phyloP scores from a whole-genome alignment of 441 rosid genomes.

The Jatropha multifida region DNA sequence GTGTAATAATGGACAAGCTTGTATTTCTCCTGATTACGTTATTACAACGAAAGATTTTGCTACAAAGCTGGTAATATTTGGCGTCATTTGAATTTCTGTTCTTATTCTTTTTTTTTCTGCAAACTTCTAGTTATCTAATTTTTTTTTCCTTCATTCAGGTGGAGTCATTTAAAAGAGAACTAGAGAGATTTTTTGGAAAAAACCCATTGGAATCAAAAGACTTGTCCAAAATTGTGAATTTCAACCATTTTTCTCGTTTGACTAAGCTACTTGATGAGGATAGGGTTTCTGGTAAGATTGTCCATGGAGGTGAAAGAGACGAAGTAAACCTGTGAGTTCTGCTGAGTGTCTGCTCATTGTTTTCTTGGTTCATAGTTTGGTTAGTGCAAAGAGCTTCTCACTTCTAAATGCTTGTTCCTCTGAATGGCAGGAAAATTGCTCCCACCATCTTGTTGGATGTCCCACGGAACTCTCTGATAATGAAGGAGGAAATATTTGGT shows the following conservation, averaged over 20 bases:
- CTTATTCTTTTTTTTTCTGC: not conserved
- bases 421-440: slow-evolving; percentile 56
- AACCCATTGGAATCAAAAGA: slow-evolving; percentile 79
- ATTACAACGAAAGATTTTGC: slow-evolving; percentile 61
- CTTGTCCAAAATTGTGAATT: slow-evolving; percentile 79
- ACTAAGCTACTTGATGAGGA: slow-evolving; percentile 79
- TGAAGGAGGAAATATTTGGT: slow-evolving; percentile 83
- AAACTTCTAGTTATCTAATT: slow-evolving; percentile 1
- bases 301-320: slow-evolving; percentile 81
- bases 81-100: slow-evolving; percentile 3
- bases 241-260: slow-evolving; percentile 78
- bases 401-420: not conserved
- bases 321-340: slow-evolving; percentile 67
- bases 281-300: slow-evolving; percentile 71
- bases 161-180: slow-evolving; percentile 58
- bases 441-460: slow-evolving; percentile 74
- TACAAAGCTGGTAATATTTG: slow-evolving; percentile 50
- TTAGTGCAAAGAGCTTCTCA: slow-evolving; percentile 16
- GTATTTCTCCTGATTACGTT: slow-evolving; percentile 66
- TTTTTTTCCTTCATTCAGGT: slow-evolving; percentile 42
- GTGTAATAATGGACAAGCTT: slow-evolving; percentile 71
- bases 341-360: slow-evolving; percentile 6
- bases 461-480: slow-evolving; percentile 55
- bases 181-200: slow-evolving; percentile 76
- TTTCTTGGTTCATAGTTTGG: slow-evolving; percentile 8